Conservation (phyloP, 495 filamentous ascomycete genomes). For the Venustampulla echinocandica region DNA sequence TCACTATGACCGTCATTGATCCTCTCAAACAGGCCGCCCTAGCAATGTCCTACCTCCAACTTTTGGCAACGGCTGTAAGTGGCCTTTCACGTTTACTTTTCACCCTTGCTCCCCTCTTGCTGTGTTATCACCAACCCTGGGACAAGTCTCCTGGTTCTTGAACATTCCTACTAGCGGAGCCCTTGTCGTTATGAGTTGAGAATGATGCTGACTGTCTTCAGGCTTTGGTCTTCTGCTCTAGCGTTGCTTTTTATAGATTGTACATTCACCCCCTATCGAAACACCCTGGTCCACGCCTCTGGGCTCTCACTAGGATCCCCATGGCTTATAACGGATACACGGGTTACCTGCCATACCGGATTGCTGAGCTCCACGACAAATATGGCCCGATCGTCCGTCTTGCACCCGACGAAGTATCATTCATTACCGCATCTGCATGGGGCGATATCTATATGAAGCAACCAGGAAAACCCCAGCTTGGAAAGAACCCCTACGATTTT, state of each 20-base stretch:
- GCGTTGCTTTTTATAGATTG: conserved; percentile 37
- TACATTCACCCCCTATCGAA: conserved; percentile 55
- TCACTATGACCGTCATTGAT: no score
- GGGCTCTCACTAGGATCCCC: conserved; percentile 46
- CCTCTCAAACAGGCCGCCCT: no score
- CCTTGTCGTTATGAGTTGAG: background rate
- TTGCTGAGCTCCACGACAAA: conserved; percentile 46
- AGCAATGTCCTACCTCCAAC: no score
- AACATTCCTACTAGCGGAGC: no score
- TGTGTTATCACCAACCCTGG: background rate
- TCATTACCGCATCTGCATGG: conserved; percentile 39
- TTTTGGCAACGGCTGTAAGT: no score
- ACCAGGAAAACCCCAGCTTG: conserved; percentile 1
- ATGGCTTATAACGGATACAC: conserved; percentile 46
- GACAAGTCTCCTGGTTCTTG: no score
- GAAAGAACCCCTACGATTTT: conserved; percentile 2
- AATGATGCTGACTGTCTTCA: background rate
- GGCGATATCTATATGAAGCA: conserved; percentile 4
- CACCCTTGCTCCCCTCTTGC: background rate
- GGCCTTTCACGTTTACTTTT: no score
- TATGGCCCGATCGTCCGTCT: conserved; percentile 51
- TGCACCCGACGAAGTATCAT: conserved; percentile 46
- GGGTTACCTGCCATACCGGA: conserved; percentile 50
- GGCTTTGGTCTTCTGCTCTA: background rate
- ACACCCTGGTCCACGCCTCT: conserved; percentile 53